Evolutionary conservation across 176 grass and related monocot species (phyloP), one percentile per base, ranked within the genome.

Genomic region (Secale cereale): DNA sequence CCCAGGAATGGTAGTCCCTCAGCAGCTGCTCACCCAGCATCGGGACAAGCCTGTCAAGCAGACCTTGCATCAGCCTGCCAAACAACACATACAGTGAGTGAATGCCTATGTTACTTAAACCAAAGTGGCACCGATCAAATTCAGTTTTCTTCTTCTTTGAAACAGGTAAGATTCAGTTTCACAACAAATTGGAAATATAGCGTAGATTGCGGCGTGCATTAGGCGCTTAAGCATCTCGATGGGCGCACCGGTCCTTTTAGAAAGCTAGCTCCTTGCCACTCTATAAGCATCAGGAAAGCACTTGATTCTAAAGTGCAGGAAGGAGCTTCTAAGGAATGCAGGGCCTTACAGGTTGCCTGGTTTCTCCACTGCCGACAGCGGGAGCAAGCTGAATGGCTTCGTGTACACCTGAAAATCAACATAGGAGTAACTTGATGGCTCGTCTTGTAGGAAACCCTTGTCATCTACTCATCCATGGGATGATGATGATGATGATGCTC

Each of bases 361-460:
- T 80, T 86, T 96, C 85, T 99, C 93, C 56, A 96, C 93, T 8
- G 90, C 97, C 62, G 93, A 94, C 71, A 99, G 27, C 7, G 97
- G 97, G 86, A 99, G 94, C 88, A 99, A 72, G 65, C 78, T 95
- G 75, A 99, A 99, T 56, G 97, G 94, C 81, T 85, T 88, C 12
- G 93, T 94, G 81, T 89, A 92, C n/a, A 99, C 88, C 93, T 95
- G 88, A 14, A 82, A 82, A 82, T 43, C 46, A 81, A 36, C 57
- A 59, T 8, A 59, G 7, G 11, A 61, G 48, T 13, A 67, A 22
- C 22, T 80, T 85, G 9, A 56, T 1, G 17, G 56, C 22, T 57
- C 11, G 5, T 65, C 8, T 73, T 48, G 70, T 48, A 2, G 17
- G 27, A 12, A 29, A 74, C 5, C 19, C 59, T 35, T 52, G 20